Conservation (phyloP, 345 rosid genomes). For the Trapa bicornis region DNA sequence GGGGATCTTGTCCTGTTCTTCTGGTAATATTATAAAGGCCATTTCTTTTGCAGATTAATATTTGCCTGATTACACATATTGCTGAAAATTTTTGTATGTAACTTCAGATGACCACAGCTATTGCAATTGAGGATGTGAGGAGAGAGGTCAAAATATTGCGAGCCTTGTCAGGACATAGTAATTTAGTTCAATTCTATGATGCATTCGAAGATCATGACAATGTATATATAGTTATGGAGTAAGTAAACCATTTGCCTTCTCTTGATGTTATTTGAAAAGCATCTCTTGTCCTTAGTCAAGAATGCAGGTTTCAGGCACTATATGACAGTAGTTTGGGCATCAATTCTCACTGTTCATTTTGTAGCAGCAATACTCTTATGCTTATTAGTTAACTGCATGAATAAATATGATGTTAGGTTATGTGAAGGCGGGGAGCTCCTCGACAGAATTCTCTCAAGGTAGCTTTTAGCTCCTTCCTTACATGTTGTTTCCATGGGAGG, state of each 20-base stretch:
- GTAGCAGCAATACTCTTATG: neutral
- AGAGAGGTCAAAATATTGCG: slow-evolving; percentile 86
- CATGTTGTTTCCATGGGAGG: neutral
- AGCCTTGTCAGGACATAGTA: slow-evolving; percentile 75
- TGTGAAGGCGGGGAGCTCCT: slow-evolving; percentile 98
- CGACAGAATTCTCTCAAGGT: slow-evolving; percentile 85
- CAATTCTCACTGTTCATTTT: neutral
- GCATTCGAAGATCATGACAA: slow-evolving; percentile 77
- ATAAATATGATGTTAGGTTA: slow-evolving; percentile 45
- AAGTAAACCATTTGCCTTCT: slow-evolving; percentile 22
- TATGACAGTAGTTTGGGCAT: neutral
- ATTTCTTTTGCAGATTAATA: neutral
- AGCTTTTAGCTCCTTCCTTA: neutral
- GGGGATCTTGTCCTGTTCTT: neutral
- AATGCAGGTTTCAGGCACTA: neutral
- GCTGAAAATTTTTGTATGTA: slow-evolving; percentile 8
- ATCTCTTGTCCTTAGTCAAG: neutral
- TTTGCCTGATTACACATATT: neutral
- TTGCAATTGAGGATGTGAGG: slow-evolving; percentile 92
- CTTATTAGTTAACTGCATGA: neutral
- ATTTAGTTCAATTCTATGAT: slow-evolving; percentile 75
- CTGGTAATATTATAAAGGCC: neutral
- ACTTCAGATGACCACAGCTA: slow-evolving; percentile 87
- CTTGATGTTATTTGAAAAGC: neutral
- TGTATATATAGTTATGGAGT: slow-evolving; percentile 94